A percentile compares a stretch with the other conserved stretches of the same genome.
These are phyloP conservation scores for Stephanodiscus minutulus DNA, from an alignment of 108 stramenopile genomes.

Conservation along the genomic window DNA sequence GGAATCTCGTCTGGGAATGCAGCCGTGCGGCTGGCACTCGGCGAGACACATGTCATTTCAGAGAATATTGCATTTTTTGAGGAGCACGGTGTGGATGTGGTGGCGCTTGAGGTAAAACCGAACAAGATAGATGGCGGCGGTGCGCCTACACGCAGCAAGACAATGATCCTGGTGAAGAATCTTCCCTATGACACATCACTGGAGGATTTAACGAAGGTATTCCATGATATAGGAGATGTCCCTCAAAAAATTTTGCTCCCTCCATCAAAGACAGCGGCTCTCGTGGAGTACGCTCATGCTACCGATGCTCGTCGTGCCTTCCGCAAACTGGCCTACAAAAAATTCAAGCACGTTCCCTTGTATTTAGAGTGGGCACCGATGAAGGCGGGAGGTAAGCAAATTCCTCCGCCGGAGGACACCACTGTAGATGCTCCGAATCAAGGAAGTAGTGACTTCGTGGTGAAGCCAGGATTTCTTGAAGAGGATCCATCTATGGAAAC, in stretches of 20 bases:
- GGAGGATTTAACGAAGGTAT: slow-evolving; percentile 89
- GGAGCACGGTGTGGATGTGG: slow-evolving; percentile 90
- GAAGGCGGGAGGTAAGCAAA: slow-evolving; percentile 25
- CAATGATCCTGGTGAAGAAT: slow-evolving; percentile 95
- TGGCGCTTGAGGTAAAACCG: slow-evolving; percentile 69
- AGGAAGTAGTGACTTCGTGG: slow-evolving; percentile 12
- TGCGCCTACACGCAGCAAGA: slow-evolving; percentile 70
- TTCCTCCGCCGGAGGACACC: slow-evolving; percentile 3
- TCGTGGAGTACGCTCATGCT: slow-evolving; percentile 90
- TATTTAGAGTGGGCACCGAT: slow-evolving; percentile 99
- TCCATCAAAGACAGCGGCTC: slow-evolving; percentile 86
- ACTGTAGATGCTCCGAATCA: slow-evolving; percentile 9
- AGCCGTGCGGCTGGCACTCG: slow-evolving; percentile 94
- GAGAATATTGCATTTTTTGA: slow-evolving; percentile 92
- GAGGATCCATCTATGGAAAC: slow-evolving; percentile 41
- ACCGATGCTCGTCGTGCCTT: slow-evolving; percentile 92
- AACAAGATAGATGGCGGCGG: slow-evolving; percentile 19
- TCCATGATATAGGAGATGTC: slow-evolving; percentile 69
- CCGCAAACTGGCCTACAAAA: slow-evolving; percentile 88
- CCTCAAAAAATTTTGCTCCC: slow-evolving; percentile 79
- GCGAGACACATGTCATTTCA: slow-evolving; percentile 93
- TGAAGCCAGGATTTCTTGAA: slow-evolving; percentile 35
- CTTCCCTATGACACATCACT: slow-evolving; percentile 86
- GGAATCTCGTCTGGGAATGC: slow-evolving; percentile 82
- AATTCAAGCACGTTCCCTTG: slow-evolving; percentile 95